Conservation (phyloP, 768 basidiomycete species). For the Kwoniella sp. region DNA sequence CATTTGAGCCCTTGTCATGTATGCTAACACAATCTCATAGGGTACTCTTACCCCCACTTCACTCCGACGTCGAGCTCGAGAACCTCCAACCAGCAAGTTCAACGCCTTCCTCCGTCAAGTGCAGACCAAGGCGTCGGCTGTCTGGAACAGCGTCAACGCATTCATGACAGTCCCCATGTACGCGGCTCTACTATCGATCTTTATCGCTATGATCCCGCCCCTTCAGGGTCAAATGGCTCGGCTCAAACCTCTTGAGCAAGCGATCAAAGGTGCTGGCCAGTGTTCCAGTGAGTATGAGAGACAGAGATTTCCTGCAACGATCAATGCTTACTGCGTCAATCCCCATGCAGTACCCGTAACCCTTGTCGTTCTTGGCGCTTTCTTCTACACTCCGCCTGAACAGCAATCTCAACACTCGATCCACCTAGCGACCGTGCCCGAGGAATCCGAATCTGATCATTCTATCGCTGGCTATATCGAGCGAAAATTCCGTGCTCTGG, state of each 20-base stretch:
- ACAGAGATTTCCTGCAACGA: not conserved
- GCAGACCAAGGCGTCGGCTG: slow-evolving; percentile 23
- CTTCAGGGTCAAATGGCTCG: slow-evolving; percentile 71
- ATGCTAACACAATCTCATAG: slow-evolving; percentile 4
- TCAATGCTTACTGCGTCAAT: not conserved
- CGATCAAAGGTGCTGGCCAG: slow-evolving; percentile 55
- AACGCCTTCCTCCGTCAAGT: slow-evolving; percentile 30
- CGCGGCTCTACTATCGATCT: slow-evolving; percentile 71
- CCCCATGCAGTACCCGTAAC: slow-evolving; percentile 78
- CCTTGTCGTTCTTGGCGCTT: slow-evolving; percentile 86
- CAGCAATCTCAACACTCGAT: slow-evolving; percentile 13
- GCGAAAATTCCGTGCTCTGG: slow-evolving; percentile 31
- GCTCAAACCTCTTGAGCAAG: slow-evolving; percentile 61
- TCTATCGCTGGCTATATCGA: slow-evolving; percentile 28
- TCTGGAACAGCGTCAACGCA: slow-evolving; percentile 60
- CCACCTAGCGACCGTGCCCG: slow-evolving; percentile 1
- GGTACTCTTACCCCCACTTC: slow-evolving; percentile 27
- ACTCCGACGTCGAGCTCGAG: slow-evolving; percentile 25
- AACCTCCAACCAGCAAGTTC: slow-evolving; percentile 35
- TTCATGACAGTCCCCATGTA: slow-evolving; percentile 91
- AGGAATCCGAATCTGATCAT: not conserved
- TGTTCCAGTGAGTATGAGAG: slow-evolving; percentile 51
- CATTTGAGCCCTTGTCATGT: not conserved
- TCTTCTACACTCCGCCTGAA: slow-evolving; percentile 65
- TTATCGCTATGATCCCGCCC: slow-evolving; percentile 76